phyloP scores from a whole-genome alignment of 352 stramenopile genomes.

The Albugo laibachii region DNA sequence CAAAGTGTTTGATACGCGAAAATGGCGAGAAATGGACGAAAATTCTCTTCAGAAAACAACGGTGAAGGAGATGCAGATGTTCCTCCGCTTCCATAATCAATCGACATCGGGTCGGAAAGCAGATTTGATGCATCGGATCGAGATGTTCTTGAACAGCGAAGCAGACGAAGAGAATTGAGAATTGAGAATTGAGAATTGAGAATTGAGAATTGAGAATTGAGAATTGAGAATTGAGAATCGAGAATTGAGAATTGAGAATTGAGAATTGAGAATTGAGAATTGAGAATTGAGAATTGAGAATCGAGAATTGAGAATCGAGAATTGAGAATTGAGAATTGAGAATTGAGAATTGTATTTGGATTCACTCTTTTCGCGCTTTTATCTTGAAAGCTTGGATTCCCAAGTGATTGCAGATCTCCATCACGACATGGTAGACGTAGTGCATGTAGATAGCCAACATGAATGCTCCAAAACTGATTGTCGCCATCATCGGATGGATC shows the following conservation, averaged over 20 bases:
- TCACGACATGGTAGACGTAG: constrained; percentile 62
- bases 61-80: constrained; percentile 41
- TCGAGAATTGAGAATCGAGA: too few species aligned
- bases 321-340: too few species aligned
- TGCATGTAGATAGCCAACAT: constrained; percentile 60
- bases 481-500: constrained; percentile 43
- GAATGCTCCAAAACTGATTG: constrained; percentile 46
- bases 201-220: too few species aligned
- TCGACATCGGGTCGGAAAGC: constrained; percentile 28
- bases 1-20: constrained; percentile 19
- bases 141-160: constrained; percentile 17
- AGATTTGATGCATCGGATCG: constrained; percentile 32
- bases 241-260: too few species aligned
- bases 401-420: constrained; percentile 73
- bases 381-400: constrained; percentile 77
- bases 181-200: too few species aligned
- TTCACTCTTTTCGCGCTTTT: constrained; percentile 5
- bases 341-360: too few species aligned
- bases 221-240: too few species aligned
- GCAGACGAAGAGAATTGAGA: too few species aligned
- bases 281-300: too few species aligned
- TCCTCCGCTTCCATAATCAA: constrained; percentile 27
- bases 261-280: too few species aligned
- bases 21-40: constrained; percentile 25
- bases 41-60: constrained; percentile 54